phyloP scores from a whole-genome alignment of 208 protist species.

The Crithidia expoeki region DNA sequence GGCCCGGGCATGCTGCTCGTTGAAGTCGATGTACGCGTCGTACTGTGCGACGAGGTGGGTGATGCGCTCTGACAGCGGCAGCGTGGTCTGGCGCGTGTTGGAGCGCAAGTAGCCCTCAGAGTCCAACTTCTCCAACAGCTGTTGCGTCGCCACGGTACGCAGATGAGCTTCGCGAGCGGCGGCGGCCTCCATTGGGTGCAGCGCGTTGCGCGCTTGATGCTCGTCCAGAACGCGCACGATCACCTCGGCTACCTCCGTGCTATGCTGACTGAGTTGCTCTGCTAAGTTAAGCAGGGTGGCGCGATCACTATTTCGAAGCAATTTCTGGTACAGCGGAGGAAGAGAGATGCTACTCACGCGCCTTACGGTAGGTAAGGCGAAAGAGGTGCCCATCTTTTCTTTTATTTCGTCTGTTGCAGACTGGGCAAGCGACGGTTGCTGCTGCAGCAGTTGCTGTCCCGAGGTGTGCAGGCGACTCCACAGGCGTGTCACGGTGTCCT shows the following conservation, averaged over 20 bases:
- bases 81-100: conserved; percentile 28
- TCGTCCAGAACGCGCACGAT: conserved; percentile 63
- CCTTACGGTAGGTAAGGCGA: not conserved
- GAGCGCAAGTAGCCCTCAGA: conserved; percentile 57
- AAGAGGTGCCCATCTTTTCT: not conserved
- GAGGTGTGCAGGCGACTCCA: conserved; percentile 6
- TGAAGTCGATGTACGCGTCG: conserved; percentile 57
- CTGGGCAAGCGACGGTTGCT: conserved; percentile 10
- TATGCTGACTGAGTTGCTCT: conserved; percentile 49
- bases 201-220: conserved; percentile 43
- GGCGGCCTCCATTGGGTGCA: conserved; percentile 52
- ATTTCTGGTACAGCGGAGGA: conserved; percentile 38
- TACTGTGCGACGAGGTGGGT: conserved; percentile 61
- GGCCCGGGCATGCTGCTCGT: conserved; percentile 42
- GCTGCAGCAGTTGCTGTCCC: conserved; percentile 16
- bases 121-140: conserved; percentile 59
- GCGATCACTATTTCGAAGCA: conserved; percentile 54
- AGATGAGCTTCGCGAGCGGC: conserved; percentile 31
- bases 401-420: not conserved
- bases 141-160: conserved; percentile 29
- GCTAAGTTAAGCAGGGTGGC: conserved; percentile 59
- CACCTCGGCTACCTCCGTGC: conserved; percentile 32
- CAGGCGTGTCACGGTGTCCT: conserved; percentile 43
- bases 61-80: conserved; percentile 45
- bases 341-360: conserved; percentile 16